Base-by-base conservation (phyloP, 768 basidiomycete species). In the Kwoniella mangroviensis region DNA sequence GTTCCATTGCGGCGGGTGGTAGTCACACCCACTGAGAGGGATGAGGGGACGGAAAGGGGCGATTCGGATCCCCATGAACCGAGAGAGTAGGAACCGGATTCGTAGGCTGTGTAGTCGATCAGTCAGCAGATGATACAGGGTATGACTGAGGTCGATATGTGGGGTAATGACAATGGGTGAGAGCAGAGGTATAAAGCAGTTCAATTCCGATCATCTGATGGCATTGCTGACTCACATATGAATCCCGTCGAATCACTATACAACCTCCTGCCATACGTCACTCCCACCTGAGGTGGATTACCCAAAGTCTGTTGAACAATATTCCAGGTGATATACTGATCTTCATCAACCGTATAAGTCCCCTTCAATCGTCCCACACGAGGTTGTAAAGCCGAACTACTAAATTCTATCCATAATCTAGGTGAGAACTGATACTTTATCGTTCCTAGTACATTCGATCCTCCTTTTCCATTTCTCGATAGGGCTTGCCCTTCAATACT, bases 401-500 rank as follows among this genome's bases (percentile, higher is more conserved):
- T 65, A 11, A 85, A 85, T 78, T 86, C 84, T 24, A 85, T 79
- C 73, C 79, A 84, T 43, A 87, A 73, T 51, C 88, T 87, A 15
- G 91, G 90, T 34, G 91, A 91, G 77, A 88, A 89, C 75, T 92
- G 91, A 81, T 93, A 90, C 67, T 87, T 88, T 58, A 94, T 82
- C 2, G 92, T 92, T 45, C 91, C 91, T 26, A 88, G 78, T 49
- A 94, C 79, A 67, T 86, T 87, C 17, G 85, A 85, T 11, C 81
- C 85, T 4, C 84, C 84, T 19, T 65, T 71, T 6, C 82, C 81
- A 57, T 78, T 74, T 28, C 84, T 65, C 1, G 78, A 73, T 11
- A 83, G 66, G 71, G 84, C 77, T 60, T 84, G 83, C 3, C 82
- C 79, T 15, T 75, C 73, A 54, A 80, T 72, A 21, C 83, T 71